phyloP scores from a whole-genome alignment of 2,329 filamentous ascomycete species.

The Ophiostoma australiae region DNA sequence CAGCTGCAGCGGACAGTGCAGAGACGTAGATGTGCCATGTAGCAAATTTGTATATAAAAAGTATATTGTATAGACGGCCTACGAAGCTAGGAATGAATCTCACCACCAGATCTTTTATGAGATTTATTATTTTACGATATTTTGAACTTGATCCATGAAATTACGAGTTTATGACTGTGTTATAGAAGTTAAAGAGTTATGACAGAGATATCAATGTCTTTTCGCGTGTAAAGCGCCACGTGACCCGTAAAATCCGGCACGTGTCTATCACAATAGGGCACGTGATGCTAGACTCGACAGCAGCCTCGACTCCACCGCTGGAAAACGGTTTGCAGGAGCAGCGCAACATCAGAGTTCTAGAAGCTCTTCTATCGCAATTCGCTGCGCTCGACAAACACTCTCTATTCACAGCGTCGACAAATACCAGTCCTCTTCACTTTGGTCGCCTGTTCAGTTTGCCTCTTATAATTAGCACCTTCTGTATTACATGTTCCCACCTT shows the following conservation, averaged over 20 bases:
- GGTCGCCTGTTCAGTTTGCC: not conserved
- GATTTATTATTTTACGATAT: not conserved
- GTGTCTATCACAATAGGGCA: not conserved
- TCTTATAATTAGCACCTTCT: not conserved
- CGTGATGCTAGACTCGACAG: slow-evolving; percentile 1
- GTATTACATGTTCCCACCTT: not conserved
- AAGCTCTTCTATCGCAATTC: slow-evolving; percentile 5
- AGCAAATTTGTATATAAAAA: not conserved
- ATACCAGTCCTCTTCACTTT: not conserved
- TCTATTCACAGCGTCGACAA: not conserved
- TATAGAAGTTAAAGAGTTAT: too few relatives aligned
- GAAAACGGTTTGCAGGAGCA: slow-evolving; percentile 7
- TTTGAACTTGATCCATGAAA: not conserved
- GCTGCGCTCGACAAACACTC: not conserved
- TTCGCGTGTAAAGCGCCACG: not conserved
- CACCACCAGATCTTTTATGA: not conserved
- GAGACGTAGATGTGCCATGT: not conserved
- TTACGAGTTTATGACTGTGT: not conserved
- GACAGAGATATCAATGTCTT: not conserved
- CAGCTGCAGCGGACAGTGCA: not conserved
- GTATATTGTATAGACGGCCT: not conserved
- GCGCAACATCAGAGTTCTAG: slow-evolving; percentile 13
- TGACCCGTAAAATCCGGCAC: not conserved
- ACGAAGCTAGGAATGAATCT: not conserved
- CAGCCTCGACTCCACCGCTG: slow-evolving; percentile 1